Percentiles rank a stretch among this genome's conserved stretches.
These are phyloP conservation scores for Trametes hirsuta DNA, from an alignment of 1,284 basidiomycete genomes.

Conservation along the genomic window DNA sequence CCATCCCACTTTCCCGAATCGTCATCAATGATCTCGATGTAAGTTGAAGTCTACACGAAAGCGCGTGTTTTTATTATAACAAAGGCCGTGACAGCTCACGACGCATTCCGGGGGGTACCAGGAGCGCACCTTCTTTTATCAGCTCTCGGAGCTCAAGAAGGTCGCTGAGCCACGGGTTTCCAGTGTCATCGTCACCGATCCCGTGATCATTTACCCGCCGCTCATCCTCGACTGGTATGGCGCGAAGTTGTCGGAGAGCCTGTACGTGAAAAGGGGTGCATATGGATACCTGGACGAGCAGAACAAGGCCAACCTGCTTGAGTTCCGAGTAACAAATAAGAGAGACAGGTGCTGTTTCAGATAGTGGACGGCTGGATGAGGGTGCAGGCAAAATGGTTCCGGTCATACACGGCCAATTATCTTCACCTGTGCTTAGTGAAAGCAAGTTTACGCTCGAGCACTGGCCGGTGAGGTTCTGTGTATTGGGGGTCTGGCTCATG, in stretches of 20 bases:
- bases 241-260: slow-evolving; percentile 37
- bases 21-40: no score
- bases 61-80: no score
- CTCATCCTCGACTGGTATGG: slow-evolving; percentile 38
- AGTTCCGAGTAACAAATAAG: slow-evolving; percentile 28
- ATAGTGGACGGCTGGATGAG: slow-evolving; percentile 16
- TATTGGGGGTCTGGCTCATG: no score
- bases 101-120: slow-evolving; percentile 32
- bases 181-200: not conserved
- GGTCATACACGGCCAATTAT: slow-evolving; percentile 28
- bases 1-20: no score
- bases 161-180: slow-evolving; percentile 10
- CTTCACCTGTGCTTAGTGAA: slow-evolving; percentile 10
- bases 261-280: slow-evolving; percentile 34
- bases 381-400: slow-evolving; percentile 13
- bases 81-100: no score
- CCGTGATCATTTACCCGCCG: slow-evolving; percentile 30
- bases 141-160: slow-evolving; percentile 18
- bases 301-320: slow-evolving; percentile 29
- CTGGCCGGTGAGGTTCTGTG: no score
- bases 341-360: slow-evolving; percentile 22
- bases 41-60: no score
- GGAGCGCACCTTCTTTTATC: slow-evolving; percentile 33
- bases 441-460: not conserved
- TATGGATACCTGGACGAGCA: slow-evolving; percentile 31